Conservation (phyloP, 495 filamentous ascomycete species). For the Jackrogersella multiformis region DNA sequence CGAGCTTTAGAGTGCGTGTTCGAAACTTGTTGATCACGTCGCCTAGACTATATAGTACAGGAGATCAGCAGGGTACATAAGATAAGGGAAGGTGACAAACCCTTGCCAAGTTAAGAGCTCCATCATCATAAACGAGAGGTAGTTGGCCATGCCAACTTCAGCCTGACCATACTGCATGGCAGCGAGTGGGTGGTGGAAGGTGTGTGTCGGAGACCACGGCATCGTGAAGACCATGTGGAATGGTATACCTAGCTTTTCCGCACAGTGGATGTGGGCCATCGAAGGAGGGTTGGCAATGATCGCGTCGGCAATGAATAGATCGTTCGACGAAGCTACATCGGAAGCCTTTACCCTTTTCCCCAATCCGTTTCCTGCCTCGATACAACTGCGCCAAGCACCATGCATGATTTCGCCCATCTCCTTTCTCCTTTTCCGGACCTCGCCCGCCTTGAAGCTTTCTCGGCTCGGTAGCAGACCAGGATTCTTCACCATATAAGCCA, state of each 20-base stretch:
- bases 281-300: constrained; percentile 75
- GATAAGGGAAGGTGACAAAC: constrained; percentile 41
- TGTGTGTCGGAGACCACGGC: constrained; percentile 67
- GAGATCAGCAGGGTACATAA: constrained; percentile 16
- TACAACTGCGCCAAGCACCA: constrained; percentile 67
- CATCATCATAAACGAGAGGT: constrained; percentile 67
- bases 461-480: constrained; percentile 59
- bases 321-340: constrained; percentile 38
- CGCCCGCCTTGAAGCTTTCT: constrained; percentile 63
- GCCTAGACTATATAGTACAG: constrained; percentile 56
- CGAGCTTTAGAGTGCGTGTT: constrained; percentile 62
- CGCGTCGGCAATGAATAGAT: constrained; percentile 71
- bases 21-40: constrained; percentile 70
- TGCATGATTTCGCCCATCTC: constrained; percentile 68
- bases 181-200: constrained; percentile 67
- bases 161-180: constrained; percentile 55
- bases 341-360: constrained; percentile 53
- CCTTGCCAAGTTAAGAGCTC: constrained; percentile 77
- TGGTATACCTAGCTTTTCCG: constrained; percentile 67
- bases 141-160: constrained; percentile 64
- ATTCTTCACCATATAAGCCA: constrained; percentile 54
- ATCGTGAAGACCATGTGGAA: constrained; percentile 76
- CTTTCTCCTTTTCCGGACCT: constrained; percentile 65
- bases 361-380: constrained; percentile 56
- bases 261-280: constrained; percentile 73